Conservation (phyloP, 202 grass and related monocot genomes). For the Schoenoplectus tabernaemontani region DNA sequence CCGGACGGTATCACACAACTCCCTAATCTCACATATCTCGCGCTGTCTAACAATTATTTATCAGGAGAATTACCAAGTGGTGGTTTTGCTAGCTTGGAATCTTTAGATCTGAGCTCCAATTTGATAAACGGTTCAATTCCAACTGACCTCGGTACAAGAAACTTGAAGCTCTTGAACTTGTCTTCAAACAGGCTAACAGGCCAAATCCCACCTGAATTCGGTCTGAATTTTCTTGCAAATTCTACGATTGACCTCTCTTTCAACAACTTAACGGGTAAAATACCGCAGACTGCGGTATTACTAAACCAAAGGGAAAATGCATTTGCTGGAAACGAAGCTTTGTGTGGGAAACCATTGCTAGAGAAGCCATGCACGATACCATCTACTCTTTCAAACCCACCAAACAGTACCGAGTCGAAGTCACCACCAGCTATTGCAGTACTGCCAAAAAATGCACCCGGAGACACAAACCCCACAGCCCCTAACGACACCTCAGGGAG, state of each 20-base stretch:
- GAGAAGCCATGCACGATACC: conserved; percentile 51
- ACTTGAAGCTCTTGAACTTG: conserved; percentile 46
- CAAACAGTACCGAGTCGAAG: conserved; percentile 54
- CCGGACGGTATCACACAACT: conserved; percentile 34
- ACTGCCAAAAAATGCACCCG: conserved; percentile 52
- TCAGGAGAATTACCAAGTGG: conserved; percentile 35
- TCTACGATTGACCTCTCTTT: conserved; percentile 60
- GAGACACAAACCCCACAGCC: conserved; percentile 5
- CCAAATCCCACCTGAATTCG: conserved; percentile 34
- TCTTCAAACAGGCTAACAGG: conserved; percentile 62
- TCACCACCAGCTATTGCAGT: conserved; percentile 91
- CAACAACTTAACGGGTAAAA: conserved; percentile 69
- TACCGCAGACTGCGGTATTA: conserved; percentile 45
- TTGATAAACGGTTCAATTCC: conserved; percentile 49
- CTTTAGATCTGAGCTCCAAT: conserved; percentile 64
- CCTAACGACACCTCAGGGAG: background rate
- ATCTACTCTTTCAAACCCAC: conserved; percentile 66
- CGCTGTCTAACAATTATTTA: conserved; percentile 52
- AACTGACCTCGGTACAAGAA: conserved; percentile 34
- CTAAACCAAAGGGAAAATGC: conserved; percentile 33
- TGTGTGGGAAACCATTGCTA: conserved; percentile 67
- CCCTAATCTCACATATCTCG: conserved; percentile 37
- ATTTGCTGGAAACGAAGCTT: conserved; percentile 57
- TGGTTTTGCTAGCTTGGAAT: conserved; percentile 40
- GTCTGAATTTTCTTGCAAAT: conserved; percentile 36